Evolutionary conservation across 2,329 filamentous ascomycete genomes (phyloP), one percentile per base, ranked within the genome.

Genomic region (Exophiala bonariae): DNA sequence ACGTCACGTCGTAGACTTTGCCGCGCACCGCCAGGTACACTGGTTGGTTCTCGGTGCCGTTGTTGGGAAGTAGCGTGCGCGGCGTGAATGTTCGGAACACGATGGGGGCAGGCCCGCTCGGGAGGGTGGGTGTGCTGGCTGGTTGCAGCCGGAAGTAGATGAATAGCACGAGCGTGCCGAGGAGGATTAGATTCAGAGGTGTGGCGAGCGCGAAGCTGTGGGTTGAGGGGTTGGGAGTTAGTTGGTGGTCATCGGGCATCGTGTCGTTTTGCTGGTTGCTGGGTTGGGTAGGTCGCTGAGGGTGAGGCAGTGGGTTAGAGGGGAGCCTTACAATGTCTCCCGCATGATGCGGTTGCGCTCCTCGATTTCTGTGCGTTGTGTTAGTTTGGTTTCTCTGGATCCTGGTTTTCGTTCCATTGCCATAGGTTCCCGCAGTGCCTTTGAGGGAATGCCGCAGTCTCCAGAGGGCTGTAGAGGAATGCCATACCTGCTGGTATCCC

Each of bases 1-100:
- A 74, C 0, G 85, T 83, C 18, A 97, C 92, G 66, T 99, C 93
- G 66, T 96, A 97, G 55, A 97, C 85, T 41, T 83, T 83, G 42
- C 93, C 91, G 33, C 89, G 87, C 14, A 97, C 90, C n/a, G 89
- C 87, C 39, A 99, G 80, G 70, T 89, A 96, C 20, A 97, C 88
- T 40, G 89, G 89, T 58, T 73, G 75, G 61, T 78, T 79, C 61
- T 87, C 78, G 44, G 76, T 72, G 65, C 93, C 93, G 71, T 92
- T 91, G 78, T 84, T 92, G 23, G 89, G 87, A 22, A 89, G 79
- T n/a, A 99, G 82, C 3, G 88, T 89, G 23, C 86, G 85, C 11
- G 87, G 87, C 5, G 84, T 90, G 68, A 89, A 96, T 56, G 87
- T 87, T 41, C 87, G 88, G 66, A 92, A 96, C 54, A 96, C 84